These are phyloP conservation scores for Leccinum griseonigrum DNA, from an alignment of 1,284 basidiomycete species.

Conservation along the genomic window DNA sequence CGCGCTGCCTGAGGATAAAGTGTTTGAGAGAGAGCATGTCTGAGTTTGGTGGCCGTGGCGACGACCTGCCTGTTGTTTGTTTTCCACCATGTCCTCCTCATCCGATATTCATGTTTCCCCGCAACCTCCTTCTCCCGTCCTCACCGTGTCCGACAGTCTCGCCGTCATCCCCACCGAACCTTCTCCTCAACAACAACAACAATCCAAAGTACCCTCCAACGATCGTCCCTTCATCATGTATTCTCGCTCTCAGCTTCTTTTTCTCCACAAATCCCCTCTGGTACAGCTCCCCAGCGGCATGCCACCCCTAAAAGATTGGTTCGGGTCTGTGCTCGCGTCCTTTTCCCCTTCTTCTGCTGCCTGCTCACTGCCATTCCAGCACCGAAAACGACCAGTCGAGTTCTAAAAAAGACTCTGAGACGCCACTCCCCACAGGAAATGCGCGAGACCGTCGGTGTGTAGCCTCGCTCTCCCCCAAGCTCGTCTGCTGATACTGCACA, in stretches of 20 bases:
- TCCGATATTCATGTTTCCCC: constrained; percentile 13
- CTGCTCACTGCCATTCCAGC: constrained; percentile 35
- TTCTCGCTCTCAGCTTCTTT: constrained; percentile 63
- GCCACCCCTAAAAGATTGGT: constrained; percentile 84
- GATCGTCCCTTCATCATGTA: constrained; percentile 57
- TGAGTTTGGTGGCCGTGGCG: constrained; percentile 3
- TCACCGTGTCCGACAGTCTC: constrained; percentile 22
- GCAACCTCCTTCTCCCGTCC: constrained; percentile 12
- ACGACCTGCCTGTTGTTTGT: constrained; percentile 2
- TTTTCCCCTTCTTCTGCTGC: constrained; percentile 9
- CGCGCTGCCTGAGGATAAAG: constrained; percentile 66
- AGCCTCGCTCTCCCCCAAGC: constrained; percentile 51
- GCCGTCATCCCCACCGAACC: constrained; percentile 14
- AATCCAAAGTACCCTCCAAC: constrained; percentile 4
- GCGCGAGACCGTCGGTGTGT: constrained; percentile 68
- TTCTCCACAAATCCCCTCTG: constrained; percentile 72
- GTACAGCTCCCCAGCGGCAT: constrained; percentile 70
- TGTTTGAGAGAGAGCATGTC: constrained; percentile 57
- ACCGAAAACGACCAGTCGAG: constrained; percentile 58
- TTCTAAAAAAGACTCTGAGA: constrained; percentile 66
- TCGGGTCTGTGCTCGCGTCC: constrained; percentile 59
- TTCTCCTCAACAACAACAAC: constrained; percentile 9
- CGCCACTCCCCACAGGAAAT: constrained; percentile 43
- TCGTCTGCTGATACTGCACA: constrained; percentile 44
- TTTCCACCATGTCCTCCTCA: constrained; percentile 32